Percentiles rank a stretch among this genome's conserved stretches.
Evolutionary conservation across 2,329 filamentous ascomycete species (phyloP).

Genomic region (Thermomyces lanuginosus): DNA sequence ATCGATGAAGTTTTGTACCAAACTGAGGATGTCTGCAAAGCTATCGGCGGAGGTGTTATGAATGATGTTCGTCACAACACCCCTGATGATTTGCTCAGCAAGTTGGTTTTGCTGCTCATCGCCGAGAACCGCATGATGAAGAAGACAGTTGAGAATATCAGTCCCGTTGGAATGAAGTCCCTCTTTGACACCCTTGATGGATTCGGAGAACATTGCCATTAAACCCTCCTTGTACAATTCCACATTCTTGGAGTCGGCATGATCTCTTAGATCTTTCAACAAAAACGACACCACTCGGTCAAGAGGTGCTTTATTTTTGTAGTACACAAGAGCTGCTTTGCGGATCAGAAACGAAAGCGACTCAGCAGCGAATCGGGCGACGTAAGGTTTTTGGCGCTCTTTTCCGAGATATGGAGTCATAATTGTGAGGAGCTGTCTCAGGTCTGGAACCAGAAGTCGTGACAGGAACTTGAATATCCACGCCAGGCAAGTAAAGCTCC

Average conservation of each 20-base stretch:
- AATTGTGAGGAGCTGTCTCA: conserved; percentile 68
- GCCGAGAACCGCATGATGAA: conserved; percentile 21
- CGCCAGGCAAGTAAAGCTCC: conserved; percentile 85
- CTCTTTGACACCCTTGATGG: conserved; percentile 46
- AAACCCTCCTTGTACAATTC: conserved; percentile 65
- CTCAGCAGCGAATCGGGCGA: conserved; percentile 84
- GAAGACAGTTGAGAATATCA: conserved; percentile 36
- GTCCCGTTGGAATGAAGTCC: conserved; percentile 42
- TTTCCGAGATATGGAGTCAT: conserved; percentile 75
- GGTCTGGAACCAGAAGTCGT: conserved; percentile 65
- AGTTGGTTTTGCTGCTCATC: conserved; percentile 15
- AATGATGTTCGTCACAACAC: conserved; percentile 62
- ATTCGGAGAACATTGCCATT: conserved; percentile 83
- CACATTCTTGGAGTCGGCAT: conserved; percentile 18
- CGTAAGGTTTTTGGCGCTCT: conserved; percentile 64
- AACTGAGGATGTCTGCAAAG: conserved; percentile 51
- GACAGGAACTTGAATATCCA: conserved; percentile 97
- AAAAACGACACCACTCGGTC: conserved; percentile 55
- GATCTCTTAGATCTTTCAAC: conserved; percentile 45
- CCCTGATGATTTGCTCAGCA: conserved; percentile 49
- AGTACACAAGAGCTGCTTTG: conserved; percentile 65
- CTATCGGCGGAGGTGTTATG: conserved; percentile 65
- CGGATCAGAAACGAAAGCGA: conserved; percentile 85
- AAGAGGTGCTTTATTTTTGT: conserved; percentile 54
- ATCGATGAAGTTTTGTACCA: conserved; percentile 39